phyloP scores from a whole-genome alignment of 768 basidiomycete genomes.

The Rubroboletus satanas region DNA sequence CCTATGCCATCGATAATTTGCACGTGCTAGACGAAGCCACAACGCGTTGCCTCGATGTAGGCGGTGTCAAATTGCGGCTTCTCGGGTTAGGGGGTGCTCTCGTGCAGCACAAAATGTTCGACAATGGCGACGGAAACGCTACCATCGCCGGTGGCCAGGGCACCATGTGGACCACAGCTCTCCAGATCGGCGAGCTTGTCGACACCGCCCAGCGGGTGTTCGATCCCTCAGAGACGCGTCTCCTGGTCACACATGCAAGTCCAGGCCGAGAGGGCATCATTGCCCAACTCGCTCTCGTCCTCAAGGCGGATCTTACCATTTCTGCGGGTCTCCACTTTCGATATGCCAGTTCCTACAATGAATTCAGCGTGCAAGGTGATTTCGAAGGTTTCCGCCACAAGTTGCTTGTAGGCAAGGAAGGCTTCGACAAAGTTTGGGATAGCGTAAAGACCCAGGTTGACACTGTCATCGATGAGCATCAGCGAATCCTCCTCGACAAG shows the following conservation, averaged over 20 bases:
- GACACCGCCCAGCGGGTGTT: conserved; percentile 95
- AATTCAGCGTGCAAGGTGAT: conserved; percentile 89
- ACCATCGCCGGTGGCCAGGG: conserved; percentile 99
- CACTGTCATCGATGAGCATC: conserved; percentile 84
- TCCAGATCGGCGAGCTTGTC: conserved; percentile 96
- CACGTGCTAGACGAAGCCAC: conserved; percentile 93
- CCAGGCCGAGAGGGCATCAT: conserved; percentile 93
- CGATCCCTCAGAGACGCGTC: conserved; percentile 89
- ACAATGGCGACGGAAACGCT: conserved; percentile 88
- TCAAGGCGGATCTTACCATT: conserved; percentile 92
- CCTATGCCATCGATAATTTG: conserved; percentile 85
- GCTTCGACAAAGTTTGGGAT: conserved; percentile 92
- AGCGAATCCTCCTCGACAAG: conserved; percentile 85
- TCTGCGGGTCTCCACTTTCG: conserved; percentile 97
- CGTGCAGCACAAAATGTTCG: conserved; percentile 92
- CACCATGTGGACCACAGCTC: conserved; percentile 97
- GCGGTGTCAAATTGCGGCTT: conserved; percentile 88
- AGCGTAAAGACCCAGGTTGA: conserved; percentile 90
- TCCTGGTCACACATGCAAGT: conserved; percentile 89
- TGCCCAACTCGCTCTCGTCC: conserved; percentile 80
- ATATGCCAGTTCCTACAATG: conserved; percentile 94
- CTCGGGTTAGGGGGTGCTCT: conserved; percentile 96
- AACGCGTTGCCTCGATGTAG: conserved; percentile 87
- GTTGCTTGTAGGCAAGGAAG: conserved; percentile 69
- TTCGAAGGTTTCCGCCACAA: conserved; percentile 86